These are phyloP conservation scores for Cucumis melo DNA, from an alignment of 306 rosid species.

Conservation along the genomic window DNA sequence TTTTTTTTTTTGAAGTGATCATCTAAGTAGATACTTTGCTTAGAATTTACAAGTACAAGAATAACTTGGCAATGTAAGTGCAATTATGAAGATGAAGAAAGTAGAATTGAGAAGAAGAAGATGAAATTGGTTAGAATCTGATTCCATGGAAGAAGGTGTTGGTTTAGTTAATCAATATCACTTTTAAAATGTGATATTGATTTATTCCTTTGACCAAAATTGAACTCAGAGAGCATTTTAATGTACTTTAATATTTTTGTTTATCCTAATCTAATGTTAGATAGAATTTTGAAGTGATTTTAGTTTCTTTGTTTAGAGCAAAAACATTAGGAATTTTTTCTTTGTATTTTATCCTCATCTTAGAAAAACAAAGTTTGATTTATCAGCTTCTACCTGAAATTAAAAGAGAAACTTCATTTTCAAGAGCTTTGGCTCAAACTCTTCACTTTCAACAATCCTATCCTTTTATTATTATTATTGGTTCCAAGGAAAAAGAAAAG, in stretches of 20 bases:
- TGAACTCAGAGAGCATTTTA: not conserved
- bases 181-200: not conserved
- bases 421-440: not conserved
- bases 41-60: slow-evolving; percentile 16
- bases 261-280: no score
- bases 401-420: not conserved
- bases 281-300: not conserved
- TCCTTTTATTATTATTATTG: not conserved
- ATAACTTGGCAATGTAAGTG: slow-evolving; percentile 17
- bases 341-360: not conserved
- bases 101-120: slow-evolving; percentile 6
- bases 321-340: not conserved
- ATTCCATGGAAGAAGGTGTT: slow-evolving; percentile 14
- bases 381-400: not conserved
- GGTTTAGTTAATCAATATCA: not conserved
- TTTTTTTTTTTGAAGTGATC: not conserved
- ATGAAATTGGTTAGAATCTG: slow-evolving; percentile 22
- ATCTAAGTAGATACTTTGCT: slow-evolving; percentile 26
- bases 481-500: not conserved
- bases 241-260: no score
- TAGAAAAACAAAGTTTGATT: not conserved
- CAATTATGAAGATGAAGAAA: slow-evolving; percentile 9
- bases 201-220: not conserved
- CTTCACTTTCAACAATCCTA: not conserved
- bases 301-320: not conserved